Evolutionary conservation across 148 eudicot genomes (phyloP).

Genomic region (Silene latifolia): DNA sequence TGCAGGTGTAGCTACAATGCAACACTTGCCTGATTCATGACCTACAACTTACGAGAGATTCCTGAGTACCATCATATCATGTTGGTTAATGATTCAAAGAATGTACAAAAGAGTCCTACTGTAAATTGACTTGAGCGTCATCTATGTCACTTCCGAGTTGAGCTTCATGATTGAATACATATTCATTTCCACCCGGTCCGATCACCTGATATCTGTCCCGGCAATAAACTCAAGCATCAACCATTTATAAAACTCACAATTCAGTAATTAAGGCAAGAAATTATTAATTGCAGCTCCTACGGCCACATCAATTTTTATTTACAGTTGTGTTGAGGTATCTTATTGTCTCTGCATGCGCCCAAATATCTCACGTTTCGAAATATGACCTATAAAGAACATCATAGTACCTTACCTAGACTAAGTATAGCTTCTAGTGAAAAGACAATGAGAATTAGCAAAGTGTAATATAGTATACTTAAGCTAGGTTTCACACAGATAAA

Average conservation of each 20-base stretch:
- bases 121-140: not conserved
- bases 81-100: not conserved
- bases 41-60: not conserved
- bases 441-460: not conserved
- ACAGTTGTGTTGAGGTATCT: not conserved
- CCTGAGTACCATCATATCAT: not conserved
- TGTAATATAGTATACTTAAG: not conserved
- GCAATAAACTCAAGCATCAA: not conserved
- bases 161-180: not conserved
- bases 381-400: not conserved
- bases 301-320: not conserved
- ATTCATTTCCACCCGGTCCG: constrained; percentile 4
- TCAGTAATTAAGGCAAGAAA: not conserved
- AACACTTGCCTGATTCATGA: not conserved
- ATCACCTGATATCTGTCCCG: constrained; percentile 18
- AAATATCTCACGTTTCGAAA: not conserved
- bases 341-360: not conserved
- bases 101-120: not conserved
- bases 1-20: not conserved
- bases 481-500: not conserved
- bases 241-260: not conserved
- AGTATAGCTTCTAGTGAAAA: not conserved
- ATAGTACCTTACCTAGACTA: not conserved
- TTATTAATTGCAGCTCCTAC: not conserved
- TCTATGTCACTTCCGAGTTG: not conserved